phyloP scores from a whole-genome alignment of 148 eudicot genomes.

The Camellia sinensis region DNA sequence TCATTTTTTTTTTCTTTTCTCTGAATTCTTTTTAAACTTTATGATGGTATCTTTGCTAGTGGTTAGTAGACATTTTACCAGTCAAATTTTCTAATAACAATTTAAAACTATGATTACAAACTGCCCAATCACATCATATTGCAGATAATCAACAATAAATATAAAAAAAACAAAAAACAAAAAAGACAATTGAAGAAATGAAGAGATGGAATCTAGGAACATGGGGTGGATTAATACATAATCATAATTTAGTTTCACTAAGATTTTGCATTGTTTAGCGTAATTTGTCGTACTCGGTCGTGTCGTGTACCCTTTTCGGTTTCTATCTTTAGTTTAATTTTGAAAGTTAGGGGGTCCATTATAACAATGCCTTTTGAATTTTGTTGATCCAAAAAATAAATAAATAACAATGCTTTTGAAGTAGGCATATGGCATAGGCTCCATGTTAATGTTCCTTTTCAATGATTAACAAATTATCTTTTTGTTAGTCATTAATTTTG shows the following conservation, averaged over 20 bases:
- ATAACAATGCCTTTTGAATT: neutral
- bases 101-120: no score
- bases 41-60: neutral
- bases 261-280: neutral
- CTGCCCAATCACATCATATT: neutral
- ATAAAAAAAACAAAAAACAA: neutral
- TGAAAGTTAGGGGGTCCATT: neutral
- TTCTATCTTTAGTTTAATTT: neutral
- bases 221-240: slow-evolving; percentile 5
- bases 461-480: no score
- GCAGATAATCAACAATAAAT: neutral
- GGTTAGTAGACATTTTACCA: no score
- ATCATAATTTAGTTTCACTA: neutral
- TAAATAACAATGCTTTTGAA: neutral
- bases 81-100: no score
- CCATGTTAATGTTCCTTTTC: neutral
- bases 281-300: slow-evolving; percentile 8
- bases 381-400: no score
- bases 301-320: neutral
- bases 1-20: neutral
- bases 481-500: no score
- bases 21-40: neutral
- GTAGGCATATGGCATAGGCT: neutral
- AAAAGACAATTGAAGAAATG: neutral
- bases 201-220: neutral